Base-by-base conservation (phyloP, 2,329 filamentous ascomycete genomes). In the Parastagonospora avenae region DNA sequence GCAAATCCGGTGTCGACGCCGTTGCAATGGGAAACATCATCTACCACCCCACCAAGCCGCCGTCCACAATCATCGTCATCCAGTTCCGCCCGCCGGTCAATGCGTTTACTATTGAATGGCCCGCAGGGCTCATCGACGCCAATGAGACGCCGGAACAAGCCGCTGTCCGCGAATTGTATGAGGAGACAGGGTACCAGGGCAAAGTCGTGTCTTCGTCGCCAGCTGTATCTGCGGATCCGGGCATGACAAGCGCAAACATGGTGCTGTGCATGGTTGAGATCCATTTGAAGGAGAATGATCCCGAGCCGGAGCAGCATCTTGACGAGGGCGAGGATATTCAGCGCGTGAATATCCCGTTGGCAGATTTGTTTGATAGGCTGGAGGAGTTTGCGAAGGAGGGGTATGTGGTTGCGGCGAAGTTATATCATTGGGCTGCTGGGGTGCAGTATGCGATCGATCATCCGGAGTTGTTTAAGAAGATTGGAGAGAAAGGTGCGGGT, bases 21-120 rank as follows among this genome's bases (percentile, higher is more conserved):
- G 87, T 91, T 12, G 86, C 87, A 49, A 90, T 91, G 57, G 79
- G 90, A 14, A 87, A 86, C 48, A 82, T 91, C 54, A 76, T 91
- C 46, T 57, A 66, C 47, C 58, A 66, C 41, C 60, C 67, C n/a
- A 42, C 54, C 42, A 57, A 61, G 6, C 60, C 62, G 2, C 66
- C 71, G 4, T 58, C 57, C 6, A 72, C 70, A 10, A 65, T 74
- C 10, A 48, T 74, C 8, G 68, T 72, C n/a, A 64, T 72, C 51
- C 81, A 86, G 58, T 86, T 84, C 64, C 79, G 84, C 1, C 83
- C 84, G 0, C 83, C 84, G 0, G 77, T 86, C 40, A 76, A 82
- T 48, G 80, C 79, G 19, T 75, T 82, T 28, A 80, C 79, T 16
- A 81, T 86, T 48, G 84, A 86, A 59, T 81, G 85, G 31, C 84